phyloP scores from a whole-genome alignment of 176 grass and related monocot genomes.

The Cocos nucifera region DNA sequence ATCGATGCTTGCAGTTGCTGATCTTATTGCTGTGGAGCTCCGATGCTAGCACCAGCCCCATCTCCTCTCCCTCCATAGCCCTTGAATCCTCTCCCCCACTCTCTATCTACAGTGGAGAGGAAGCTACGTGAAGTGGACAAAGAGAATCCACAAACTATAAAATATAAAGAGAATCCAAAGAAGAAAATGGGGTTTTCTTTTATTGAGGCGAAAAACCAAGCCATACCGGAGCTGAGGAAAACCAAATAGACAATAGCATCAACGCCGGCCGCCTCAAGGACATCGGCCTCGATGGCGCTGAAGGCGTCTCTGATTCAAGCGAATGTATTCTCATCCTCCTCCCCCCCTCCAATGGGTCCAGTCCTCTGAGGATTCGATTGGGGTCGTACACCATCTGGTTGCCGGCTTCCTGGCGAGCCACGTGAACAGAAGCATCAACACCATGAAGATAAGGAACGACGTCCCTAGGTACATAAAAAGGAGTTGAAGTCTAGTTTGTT shows the following conservation, averaged over 20 bases:
- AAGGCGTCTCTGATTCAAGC: slow-evolving; percentile 58
- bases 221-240: slow-evolving; percentile 67
- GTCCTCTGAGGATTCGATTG: slow-evolving; percentile 45
- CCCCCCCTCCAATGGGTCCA: slow-evolving; percentile 56
- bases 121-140: no score
- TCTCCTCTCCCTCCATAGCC: slow-evolving; percentile 76
- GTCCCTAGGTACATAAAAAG: slow-evolving; percentile 70
- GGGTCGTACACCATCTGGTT: slow-evolving; percentile 90
- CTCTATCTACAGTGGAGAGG: no score
- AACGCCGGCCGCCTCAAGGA: slow-evolving; percentile 53
- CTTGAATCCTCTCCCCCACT: no score
- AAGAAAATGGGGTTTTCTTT: not conserved
- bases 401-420: slow-evolving; percentile 68
- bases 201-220: not conserved
- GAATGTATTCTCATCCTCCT: slow-evolving; percentile 31
- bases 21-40: slow-evolving; percentile 69
- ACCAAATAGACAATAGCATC: slow-evolving; percentile 81
- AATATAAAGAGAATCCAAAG: not conserved
- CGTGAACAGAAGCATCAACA: slow-evolving; percentile 52
- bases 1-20: slow-evolving; percentile 39
- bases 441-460: slow-evolving; percentile 69
- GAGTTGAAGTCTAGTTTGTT: slow-evolving; percentile 64
- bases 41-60: slow-evolving; percentile 67
- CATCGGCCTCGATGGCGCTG: slow-evolving; percentile 41
- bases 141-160: not conserved